Percentiles rank a stretch among this genome's conserved stretches.
Conservation (phyloP, 2,329 filamentous ascomycete species). For the Seiridium unicorne region DNA sequence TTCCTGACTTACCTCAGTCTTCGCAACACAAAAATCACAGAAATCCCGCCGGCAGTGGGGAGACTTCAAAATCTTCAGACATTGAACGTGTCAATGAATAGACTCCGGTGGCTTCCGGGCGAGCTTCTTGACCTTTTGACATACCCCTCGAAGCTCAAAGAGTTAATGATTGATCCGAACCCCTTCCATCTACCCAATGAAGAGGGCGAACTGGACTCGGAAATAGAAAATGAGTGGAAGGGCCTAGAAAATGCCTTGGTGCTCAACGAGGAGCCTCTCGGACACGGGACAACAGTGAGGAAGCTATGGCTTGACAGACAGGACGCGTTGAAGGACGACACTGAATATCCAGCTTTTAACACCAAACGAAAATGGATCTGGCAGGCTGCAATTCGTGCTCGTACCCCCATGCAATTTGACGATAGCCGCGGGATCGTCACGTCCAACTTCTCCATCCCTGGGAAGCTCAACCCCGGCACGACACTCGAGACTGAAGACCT, state of each 20-base stretch:
- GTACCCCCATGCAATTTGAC: conserved; percentile 29
- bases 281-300: neutral
- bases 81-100: conserved; percentile 67
- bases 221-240: neutral
- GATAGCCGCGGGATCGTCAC: conserved; percentile 25
- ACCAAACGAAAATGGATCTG: conserved; percentile 13
- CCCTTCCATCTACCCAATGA: conserved; percentile 49
- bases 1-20: conserved; percentile 65
- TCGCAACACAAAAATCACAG: conserved; percentile 59
- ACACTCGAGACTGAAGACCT: conserved; percentile 22
- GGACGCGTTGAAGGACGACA: neutral
- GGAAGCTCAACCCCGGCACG: neutral
- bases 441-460: conserved; percentile 26
- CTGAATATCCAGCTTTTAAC: neutral
- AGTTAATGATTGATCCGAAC: conserved; percentile 61
- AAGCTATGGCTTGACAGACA: conserved; percentile 16
- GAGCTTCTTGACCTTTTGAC: conserved; percentile 60
- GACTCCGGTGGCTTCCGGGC: conserved; percentile 57
- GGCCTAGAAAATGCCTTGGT: neutral
- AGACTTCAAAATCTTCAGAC: conserved; percentile 57
- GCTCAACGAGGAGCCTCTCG: neutral
- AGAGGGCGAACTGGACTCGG: conserved; percentile 10
- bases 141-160: conserved; percentile 41
- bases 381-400: conserved; percentile 17
- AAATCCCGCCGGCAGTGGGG: conserved; percentile 59